Percentiles rank a stretch among this genome's conserved stretches.
These are phyloP conservation scores for Trichosporon inkin DNA, from an alignment of 1,284 basidiomycete species.

Conservation along the genomic window DNA sequence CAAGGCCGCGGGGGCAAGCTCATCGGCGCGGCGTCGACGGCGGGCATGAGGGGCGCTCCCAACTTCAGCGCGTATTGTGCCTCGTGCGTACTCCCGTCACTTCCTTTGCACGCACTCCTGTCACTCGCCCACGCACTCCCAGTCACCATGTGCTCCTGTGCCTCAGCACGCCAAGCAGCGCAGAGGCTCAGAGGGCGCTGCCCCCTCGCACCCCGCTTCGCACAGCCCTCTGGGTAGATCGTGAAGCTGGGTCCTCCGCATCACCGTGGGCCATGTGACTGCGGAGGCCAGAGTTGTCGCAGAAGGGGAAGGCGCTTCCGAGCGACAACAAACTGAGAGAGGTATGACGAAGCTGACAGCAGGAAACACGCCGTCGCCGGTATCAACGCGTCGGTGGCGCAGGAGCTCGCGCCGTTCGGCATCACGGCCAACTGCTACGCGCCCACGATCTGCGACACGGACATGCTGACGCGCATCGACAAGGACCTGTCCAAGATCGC, in stretches of 20 bases:
- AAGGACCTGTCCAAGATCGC: constrained; percentile 10
- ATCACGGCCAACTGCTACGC: constrained; percentile 59
- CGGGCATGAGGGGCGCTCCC: not conserved
- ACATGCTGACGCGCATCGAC: constrained; percentile 42
- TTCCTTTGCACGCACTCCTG: not conserved
- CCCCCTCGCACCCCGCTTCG: too few species aligned
- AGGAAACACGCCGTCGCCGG: constrained; percentile 54
- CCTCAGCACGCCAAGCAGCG: too few species aligned
- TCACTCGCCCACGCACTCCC: not conserved
- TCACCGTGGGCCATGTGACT: not conserved
- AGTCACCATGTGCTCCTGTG: too few species aligned
- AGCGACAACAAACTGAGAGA: not conserved
- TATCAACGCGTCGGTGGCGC: constrained; percentile 49
- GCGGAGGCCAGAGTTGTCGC: not conserved
- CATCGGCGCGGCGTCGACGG: constrained; percentile 46
- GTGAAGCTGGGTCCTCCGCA: too few species aligned
- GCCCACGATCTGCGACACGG: constrained; percentile 51
- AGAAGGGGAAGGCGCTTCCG: not conserved
- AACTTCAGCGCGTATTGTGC: not conserved
- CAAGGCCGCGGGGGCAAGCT: constrained; percentile 53
- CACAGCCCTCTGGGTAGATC: too few species aligned
- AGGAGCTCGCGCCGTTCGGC: constrained; percentile 51
- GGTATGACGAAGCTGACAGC: constrained; percentile 25
- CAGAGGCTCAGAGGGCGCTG: too few species aligned
- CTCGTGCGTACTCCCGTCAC: not conserved